These are phyloP conservation scores for Alternaria arborescens DNA, from an alignment of 2,329 filamentous ascomycete genomes.

Conservation along the genomic window DNA sequence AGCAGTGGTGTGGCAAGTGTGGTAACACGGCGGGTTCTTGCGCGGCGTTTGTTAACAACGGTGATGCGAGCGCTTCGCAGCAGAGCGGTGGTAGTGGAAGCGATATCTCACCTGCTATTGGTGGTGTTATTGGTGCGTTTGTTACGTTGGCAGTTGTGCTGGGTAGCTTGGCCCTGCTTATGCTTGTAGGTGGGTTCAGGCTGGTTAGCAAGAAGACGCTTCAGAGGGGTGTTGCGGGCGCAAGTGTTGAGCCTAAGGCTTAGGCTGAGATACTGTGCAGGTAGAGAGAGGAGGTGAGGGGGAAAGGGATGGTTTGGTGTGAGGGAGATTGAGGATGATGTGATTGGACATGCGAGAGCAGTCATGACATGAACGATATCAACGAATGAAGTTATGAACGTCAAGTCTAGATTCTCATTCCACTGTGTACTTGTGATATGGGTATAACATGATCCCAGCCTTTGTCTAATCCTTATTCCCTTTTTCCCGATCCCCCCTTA, in stretches of 20 bases:
- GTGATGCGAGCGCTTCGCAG: conserved; percentile 1
- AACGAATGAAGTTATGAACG: not conserved
- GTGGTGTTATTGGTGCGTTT: conserved; percentile 80
- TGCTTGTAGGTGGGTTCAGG: conserved; percentile 66
- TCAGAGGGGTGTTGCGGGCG: not conserved
- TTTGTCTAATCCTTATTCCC: not conserved
- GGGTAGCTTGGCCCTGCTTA: conserved; percentile 60
- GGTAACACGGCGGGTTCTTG: conserved; percentile 76
- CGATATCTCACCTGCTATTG: conserved; percentile 71
- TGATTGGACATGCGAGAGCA: too few species aligned
- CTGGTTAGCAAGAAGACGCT: conserved; percentile 65
- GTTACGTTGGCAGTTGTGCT: conserved; percentile 72
- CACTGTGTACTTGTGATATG: not conserved
- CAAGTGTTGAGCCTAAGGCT: conserved; percentile 20
- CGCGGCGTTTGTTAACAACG: conserved; percentile 54
- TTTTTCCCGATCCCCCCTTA: not conserved
- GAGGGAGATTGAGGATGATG: too few species aligned
- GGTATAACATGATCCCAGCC: conserved; percentile 3
- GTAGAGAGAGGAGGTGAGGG: too few species aligned
- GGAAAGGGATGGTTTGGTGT: too few species aligned
- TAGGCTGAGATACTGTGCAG: conserved; percentile 5
- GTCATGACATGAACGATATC: not conserved
- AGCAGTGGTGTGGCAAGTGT: conserved; percentile 78
- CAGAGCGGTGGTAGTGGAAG: conserved; percentile 47
- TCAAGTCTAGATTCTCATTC: not conserved